phyloP scores from a whole-genome alignment of 169 alveolate genomes.

The Plasmodium inui region DNA sequence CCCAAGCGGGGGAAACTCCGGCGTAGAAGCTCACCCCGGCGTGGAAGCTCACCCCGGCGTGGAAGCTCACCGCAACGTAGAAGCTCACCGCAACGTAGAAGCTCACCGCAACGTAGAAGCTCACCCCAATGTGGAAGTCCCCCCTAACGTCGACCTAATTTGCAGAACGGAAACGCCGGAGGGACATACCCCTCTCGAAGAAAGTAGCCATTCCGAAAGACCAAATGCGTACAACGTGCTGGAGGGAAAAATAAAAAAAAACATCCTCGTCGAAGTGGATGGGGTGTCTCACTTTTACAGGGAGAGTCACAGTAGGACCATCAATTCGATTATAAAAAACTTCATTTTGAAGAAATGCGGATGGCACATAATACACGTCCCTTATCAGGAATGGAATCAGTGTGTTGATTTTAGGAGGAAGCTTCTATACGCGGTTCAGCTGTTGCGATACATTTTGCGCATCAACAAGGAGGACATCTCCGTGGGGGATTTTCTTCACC shows the following conservation, averaged over 20 bases:
- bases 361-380: constrained; percentile 69
- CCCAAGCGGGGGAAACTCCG: not conserved
- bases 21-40: too few species aligned
- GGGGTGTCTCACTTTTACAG: constrained; percentile 68
- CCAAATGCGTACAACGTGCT: not conserved
- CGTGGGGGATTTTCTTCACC: constrained; percentile 6
- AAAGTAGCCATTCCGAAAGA: not conserved
- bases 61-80: not conserved
- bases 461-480: constrained; percentile 2
- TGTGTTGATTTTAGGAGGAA: constrained; percentile 50
- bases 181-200: not conserved
- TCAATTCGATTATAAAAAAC: constrained; percentile 65
- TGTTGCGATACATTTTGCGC: constrained; percentile 5
- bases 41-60: not conserved
- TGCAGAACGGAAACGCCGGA: constrained; percentile 12
- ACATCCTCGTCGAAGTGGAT: constrained; percentile 69
- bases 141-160: not conserved
- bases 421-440: constrained; percentile 25
- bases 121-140: not conserved
- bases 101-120: not conserved
- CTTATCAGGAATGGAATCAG: constrained; percentile 76
- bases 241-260: constrained; percentile 31
- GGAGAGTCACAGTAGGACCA: constrained; percentile 69
- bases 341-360: constrained; percentile 67
- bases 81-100: not conserved